phyloP scores from a whole-genome alignment of 306 rosid genomes.

The Vigna hirtella region DNA sequence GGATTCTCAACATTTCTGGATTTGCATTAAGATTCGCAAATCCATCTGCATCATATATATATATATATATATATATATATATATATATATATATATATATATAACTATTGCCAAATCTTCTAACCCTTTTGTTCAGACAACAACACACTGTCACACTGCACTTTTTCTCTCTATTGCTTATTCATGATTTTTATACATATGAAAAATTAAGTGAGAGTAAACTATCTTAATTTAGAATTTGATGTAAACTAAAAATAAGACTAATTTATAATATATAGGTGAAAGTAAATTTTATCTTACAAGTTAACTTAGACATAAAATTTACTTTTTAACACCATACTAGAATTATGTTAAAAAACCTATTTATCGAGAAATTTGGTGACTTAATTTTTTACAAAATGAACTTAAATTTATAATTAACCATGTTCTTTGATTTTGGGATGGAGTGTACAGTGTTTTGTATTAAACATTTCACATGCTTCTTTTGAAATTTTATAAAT shows the following conservation, averaged over 20 bases:
- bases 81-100: slow-evolving; percentile 27
- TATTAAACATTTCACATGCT: too few relatives aligned
- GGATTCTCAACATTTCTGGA: slow-evolving; percentile 22
- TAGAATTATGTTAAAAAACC: too few relatives aligned
- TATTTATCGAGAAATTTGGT: neutral
- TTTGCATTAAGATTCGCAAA: slow-evolving; percentile 32
- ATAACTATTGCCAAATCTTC: slow-evolving; percentile 32
- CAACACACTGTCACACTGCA: neutral
- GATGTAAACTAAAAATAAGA: too few relatives aligned
- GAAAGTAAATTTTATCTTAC: too few relatives aligned
- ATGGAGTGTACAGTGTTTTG: too few relatives aligned
- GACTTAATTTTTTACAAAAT: too few relatives aligned
- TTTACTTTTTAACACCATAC: too few relatives aligned
- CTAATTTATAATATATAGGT: too few relatives aligned
- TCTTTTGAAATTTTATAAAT: too few relatives aligned
- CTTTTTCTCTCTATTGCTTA: neutral
- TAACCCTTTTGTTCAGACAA: slow-evolving; percentile 23
- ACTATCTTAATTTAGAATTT: too few relatives aligned
- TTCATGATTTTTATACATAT: neutral
- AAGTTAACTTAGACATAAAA: too few relatives aligned
- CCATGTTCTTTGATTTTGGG: neutral
- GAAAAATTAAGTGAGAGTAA: neutral
- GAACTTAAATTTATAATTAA: neutral
- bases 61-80: slow-evolving; percentile 29
- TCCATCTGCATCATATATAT: slow-evolving; percentile 11